Evolutionary conservation across 345 rosid species (phyloP).

Genomic region (Ricinus communis): DNA sequence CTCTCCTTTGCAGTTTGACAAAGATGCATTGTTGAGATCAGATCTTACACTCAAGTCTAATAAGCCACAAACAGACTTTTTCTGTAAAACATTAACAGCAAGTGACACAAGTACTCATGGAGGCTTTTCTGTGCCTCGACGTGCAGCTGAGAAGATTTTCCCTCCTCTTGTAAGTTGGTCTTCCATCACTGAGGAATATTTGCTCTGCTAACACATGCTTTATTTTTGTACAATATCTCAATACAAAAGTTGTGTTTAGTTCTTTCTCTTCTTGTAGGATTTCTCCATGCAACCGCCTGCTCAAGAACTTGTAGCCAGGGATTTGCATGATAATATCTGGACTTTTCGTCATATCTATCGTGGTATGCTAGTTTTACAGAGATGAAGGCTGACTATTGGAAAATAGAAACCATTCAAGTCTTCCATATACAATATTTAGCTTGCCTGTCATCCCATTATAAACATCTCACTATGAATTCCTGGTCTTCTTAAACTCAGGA

Average conservation of each 20-base stretch:
- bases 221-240: neutral
- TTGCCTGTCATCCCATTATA: conserved; percentile 9
- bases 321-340: conserved; percentile 87
- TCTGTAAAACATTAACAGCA: conserved; percentile 93
- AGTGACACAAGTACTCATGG: conserved; percentile 99
- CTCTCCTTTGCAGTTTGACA: conserved; percentile 68
- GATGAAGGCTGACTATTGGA: neutral
- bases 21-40: conserved; percentile 81
- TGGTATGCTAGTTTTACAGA: conserved; percentile 42
- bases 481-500: conserved; percentile 44
- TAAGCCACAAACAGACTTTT: conserved; percentile 77
- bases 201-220: neutral
- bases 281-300: conserved; percentile 94
- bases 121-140: conserved; percentile 94
- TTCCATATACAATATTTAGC: conserved; percentile 2
- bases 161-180: conserved; percentile 67
- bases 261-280: conserved; percentile 50
- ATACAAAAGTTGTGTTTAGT: no score
- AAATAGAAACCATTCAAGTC: neutral
- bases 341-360: conserved; percentile 92
- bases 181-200: neutral
- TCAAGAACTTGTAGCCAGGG: conserved; percentile 87
- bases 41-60: conserved; percentile 76
- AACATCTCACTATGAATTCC: conserved; percentile 12
- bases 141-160: conserved; percentile 94